phyloP scores from a whole-genome alignment of 2,329 filamentous ascomycete genomes.

The Aulographum hederae region DNA sequence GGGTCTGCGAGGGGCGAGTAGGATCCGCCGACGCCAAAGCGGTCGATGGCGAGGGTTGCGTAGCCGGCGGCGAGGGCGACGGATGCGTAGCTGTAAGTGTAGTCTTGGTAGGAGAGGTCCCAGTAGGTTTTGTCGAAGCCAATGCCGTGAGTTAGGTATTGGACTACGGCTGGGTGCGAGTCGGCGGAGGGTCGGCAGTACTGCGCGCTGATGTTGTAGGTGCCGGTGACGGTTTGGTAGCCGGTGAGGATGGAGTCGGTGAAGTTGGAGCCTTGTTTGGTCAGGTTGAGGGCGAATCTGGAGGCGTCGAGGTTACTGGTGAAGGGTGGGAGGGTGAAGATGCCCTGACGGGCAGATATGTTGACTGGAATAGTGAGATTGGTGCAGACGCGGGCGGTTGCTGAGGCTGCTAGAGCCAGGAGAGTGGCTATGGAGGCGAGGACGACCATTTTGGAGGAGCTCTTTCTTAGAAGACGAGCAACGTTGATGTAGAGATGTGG shows the following conservation, averaged over 20 bases:
- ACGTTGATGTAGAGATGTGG: too few relatives aligned
- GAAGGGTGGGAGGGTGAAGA: constrained; percentile 31
- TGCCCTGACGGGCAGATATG: constrained; percentile 33
- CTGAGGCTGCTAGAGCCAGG: too few relatives aligned
- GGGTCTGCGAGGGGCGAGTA: constrained; percentile 21
- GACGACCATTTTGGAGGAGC: too few relatives aligned
- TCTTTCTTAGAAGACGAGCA: too few relatives aligned
- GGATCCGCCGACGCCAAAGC: constrained; percentile 20
- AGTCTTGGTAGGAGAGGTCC: constrained; percentile 20
- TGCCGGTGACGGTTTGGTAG: constrained; percentile 31
- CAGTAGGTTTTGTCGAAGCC: constrained; percentile 20
- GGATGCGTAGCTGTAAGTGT: constrained; percentile 19
- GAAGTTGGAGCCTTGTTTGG: constrained; percentile 32
- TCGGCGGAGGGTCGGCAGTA: constrained; percentile 39
- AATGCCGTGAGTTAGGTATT: constrained; percentile 22
- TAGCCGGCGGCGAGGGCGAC: constrained; percentile 21
- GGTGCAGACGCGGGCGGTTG: too few relatives aligned
- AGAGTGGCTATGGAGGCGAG: too few relatives aligned
- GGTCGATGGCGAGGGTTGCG: constrained; percentile 24
- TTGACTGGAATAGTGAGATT: constrained; percentile 38
- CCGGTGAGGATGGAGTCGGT: constrained; percentile 25
- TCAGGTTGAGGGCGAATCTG: constrained; percentile 33
- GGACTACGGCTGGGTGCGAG: constrained; percentile 16
- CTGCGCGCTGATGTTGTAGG: constrained; percentile 39
- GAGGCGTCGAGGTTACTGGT: constrained; percentile 36